phyloP scores from a whole-genome alignment of 202 grass and related monocot genomes.

The Schoenoplectus triqueter region DNA sequence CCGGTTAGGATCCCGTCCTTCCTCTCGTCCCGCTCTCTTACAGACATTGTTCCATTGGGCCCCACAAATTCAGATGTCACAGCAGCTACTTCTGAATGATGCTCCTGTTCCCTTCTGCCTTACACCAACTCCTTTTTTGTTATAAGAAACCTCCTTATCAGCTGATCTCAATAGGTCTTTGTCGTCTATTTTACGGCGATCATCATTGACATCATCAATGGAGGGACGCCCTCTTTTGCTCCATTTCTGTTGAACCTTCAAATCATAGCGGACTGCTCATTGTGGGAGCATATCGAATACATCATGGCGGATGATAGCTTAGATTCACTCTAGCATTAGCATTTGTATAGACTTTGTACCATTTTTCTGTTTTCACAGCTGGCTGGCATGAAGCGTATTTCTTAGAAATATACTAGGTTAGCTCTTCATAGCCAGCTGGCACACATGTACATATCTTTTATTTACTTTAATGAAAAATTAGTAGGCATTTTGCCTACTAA shows the following conservation, averaged over 20 bases:
- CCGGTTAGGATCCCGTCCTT: neutral
- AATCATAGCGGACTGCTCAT: conserved; percentile 8
- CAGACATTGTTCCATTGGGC: neutral
- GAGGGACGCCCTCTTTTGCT: neutral
- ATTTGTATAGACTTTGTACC: too few species aligned
- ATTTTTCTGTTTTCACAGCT: too few species aligned
- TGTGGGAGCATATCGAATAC: too few species aligned
- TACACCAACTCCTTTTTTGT: neutral
- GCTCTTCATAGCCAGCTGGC: too few species aligned
- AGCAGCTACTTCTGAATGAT: neutral
- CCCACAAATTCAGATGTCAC: neutral
- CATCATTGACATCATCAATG: neutral
- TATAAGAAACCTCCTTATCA: neutral
- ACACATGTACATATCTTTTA: too few species aligned
- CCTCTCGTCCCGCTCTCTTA: neutral
- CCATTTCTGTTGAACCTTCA: conserved; percentile 53
- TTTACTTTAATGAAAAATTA: too few species aligned
- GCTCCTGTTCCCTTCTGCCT: neutral
- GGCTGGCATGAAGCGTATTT: too few species aligned
- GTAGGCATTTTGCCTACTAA: too few species aligned
- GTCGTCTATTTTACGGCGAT: neutral
- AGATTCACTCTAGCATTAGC: too few species aligned
- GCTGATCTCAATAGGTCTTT: neutral
- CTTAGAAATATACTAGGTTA: too few species aligned
- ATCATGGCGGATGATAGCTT: too few species aligned